Percentiles rank a stretch among this genome's conserved stretches.
Conservation (phyloP, 164 flowering plant species). For the Tetracentron sinense region DNA sequence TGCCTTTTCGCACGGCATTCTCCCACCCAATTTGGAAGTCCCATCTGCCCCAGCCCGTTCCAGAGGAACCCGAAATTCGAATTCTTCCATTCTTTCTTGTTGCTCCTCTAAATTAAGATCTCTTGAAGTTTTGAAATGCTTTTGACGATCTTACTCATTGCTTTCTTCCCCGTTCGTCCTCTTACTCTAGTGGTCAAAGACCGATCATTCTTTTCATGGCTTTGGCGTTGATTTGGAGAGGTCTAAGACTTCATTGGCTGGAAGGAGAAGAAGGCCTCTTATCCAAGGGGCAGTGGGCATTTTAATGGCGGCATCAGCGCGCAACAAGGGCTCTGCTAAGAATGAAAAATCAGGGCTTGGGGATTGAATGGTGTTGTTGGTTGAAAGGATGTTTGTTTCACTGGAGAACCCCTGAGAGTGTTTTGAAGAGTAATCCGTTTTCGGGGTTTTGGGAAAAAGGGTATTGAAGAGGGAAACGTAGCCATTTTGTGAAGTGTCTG, state of each 20-base stretch:
- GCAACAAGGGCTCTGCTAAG: neutral
- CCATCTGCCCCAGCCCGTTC: slow-evolving; percentile 20
- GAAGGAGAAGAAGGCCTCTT: slow-evolving; percentile 52
- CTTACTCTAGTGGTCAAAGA: slow-evolving; percentile 46
- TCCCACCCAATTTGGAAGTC: too few species aligned
- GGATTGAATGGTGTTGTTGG: neutral
- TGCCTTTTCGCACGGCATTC: slow-evolving; percentile 66
- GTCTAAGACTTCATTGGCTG: slow-evolving; percentile 45
- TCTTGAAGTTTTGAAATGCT: slow-evolving; percentile 49
- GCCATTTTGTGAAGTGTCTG: too few species aligned
- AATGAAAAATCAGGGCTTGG: neutral
- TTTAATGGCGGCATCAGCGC: slow-evolving; percentile 25
- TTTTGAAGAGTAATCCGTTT: slow-evolving; percentile 9
- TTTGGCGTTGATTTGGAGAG: slow-evolving; percentile 23
- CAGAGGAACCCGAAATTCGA: slow-evolving; percentile 28
- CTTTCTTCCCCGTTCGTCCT: slow-evolving; percentile 59
- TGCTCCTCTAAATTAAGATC: slow-evolving; percentile 3
- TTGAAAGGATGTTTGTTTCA: slow-evolving; percentile 7
- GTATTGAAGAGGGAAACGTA: slow-evolving; percentile 4
- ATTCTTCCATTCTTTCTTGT: slow-evolving; percentile 10
- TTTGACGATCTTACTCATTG: slow-evolving; percentile 42
- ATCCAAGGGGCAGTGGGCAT: slow-evolving; percentile 93
- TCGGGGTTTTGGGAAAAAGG: slow-evolving; percentile 10
- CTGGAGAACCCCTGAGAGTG: neutral
- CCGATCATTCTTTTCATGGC: slow-evolving; percentile 16